A percentile compares a stretch with the other conserved stretches of the same genome.
Evolutionary conservation across 257 asterid species (phyloP).

Genomic region (Gentiana dahurica): DNA sequence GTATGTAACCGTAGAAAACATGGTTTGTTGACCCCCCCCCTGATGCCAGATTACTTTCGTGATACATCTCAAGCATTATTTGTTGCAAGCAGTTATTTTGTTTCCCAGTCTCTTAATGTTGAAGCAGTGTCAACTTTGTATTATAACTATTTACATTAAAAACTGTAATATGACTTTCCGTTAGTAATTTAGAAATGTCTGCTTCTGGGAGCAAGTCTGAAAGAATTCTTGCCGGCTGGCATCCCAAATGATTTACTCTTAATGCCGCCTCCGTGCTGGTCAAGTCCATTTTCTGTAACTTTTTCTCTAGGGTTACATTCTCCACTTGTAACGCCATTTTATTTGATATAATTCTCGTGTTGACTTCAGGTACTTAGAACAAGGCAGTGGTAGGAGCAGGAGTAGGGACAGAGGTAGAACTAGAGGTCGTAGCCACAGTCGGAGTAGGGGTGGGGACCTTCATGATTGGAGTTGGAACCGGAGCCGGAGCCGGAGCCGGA

Average conservation of each 20-base stretch:
- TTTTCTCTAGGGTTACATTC: background rate
- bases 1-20: slow-evolving; percentile 19
- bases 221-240: background rate
- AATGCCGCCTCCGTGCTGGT: background rate
- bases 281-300: background rate
- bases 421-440: slow-evolving; percentile 56
- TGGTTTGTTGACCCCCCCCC: background rate
- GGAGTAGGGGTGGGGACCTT: slow-evolving; percentile 29
- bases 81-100: background rate
- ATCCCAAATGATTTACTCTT: background rate
- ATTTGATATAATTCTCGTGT: slow-evolving; percentile 11
- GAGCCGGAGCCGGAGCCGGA: slow-evolving; percentile 40
- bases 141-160: background rate
- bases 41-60: background rate
- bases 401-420: slow-evolving; percentile 23
- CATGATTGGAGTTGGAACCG: slow-evolving; percentile 29
- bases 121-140: background rate
- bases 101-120: slow-evolving; percentile 1
- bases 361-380: slow-evolving; percentile 32
- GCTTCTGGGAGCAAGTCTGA: background rate
- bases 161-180: too few relatives aligned
- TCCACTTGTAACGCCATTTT: background rate
- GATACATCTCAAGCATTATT: background rate
- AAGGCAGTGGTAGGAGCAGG: slow-evolving; percentile 31
- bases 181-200: background rate